A percentile compares a stretch with the other conserved stretches of the same genome.
phyloP scores from a whole-genome alignment of 176 grass and related monocot genomes.

The Eragrostis curvula region DNA sequence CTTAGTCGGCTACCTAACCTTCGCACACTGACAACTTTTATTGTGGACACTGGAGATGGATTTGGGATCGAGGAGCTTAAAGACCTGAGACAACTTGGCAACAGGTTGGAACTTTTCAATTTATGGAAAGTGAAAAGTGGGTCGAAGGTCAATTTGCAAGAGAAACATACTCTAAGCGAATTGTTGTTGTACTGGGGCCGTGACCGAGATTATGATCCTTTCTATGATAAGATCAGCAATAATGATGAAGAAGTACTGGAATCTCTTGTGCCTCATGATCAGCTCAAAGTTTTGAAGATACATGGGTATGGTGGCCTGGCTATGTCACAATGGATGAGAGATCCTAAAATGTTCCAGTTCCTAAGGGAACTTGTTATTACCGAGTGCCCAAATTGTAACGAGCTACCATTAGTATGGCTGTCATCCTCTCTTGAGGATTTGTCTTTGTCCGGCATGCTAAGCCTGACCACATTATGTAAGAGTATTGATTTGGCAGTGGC shows the following conservation, averaged over 20 bases:
- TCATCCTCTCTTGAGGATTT: not conserved
- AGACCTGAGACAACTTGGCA: not conserved
- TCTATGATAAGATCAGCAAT: not conserved
- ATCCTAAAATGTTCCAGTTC: not conserved
- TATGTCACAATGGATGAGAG: conserved; percentile 22
- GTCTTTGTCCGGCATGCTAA: fast-evolving
- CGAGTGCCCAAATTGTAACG: not conserved
- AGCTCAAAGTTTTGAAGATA: not conserved
- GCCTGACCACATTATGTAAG: conserved; percentile 16
- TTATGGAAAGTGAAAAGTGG: not conserved
- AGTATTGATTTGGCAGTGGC: not conserved
- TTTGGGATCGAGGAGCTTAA: not conserved
- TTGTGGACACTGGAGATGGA: not conserved
- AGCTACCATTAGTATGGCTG: not conserved
- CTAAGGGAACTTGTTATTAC: not conserved
- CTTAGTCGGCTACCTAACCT: not conserved
- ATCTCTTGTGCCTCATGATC: not conserved
- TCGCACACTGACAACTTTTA: not conserved
- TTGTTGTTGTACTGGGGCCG: not conserved
- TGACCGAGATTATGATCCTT: fast-evolving
- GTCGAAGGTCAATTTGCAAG: not conserved
- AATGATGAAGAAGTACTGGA: conserved; percentile 7
- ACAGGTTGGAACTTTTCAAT: conserved; percentile 7
- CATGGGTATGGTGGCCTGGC: not conserved
- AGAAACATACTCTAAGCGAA: not conserved